Conservation (phyloP, 2,329 filamentous ascomycete species). For the Verticillium tricorpus region DNA sequence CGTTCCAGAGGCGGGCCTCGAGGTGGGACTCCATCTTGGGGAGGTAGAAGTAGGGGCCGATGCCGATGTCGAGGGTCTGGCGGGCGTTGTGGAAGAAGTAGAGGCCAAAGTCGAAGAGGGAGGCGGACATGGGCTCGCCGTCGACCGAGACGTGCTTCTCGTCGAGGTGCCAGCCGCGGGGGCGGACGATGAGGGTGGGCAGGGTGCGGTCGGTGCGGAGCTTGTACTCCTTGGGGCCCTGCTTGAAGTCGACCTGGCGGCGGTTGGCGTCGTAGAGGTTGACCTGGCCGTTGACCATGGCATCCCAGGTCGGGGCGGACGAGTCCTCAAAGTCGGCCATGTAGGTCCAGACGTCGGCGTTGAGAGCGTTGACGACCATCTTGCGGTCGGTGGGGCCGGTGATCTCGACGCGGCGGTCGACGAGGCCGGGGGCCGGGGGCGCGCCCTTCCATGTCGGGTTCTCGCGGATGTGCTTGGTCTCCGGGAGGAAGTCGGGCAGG, state of each 20-base stretch:
- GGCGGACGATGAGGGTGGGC: slow-evolving; percentile 80
- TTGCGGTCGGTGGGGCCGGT: slow-evolving; percentile 87
- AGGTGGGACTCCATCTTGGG: slow-evolving; percentile 91
- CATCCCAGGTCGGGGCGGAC: slow-evolving; percentile 85
- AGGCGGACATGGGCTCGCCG: slow-evolving; percentile 78
- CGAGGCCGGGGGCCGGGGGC: slow-evolving; percentile 74
- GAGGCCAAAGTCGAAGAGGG: slow-evolving; percentile 84
- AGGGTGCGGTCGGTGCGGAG: slow-evolving; percentile 74
- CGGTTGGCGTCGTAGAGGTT: slow-evolving; percentile 89
- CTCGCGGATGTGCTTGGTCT: slow-evolving; percentile 85
- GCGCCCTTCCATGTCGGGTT: slow-evolving; percentile 83
- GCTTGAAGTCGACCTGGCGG: slow-evolving; percentile 83
- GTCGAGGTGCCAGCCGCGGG: slow-evolving; percentile 85
- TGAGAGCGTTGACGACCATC: slow-evolving; percentile 91
- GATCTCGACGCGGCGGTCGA: slow-evolving; percentile 84
- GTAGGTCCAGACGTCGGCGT: slow-evolving; percentile 88
- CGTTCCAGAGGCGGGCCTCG: slow-evolving; percentile 87
- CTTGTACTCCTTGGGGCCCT: slow-evolving; percentile 85
- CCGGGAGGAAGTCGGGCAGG: slow-evolving; percentile 80
- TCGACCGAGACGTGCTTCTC: slow-evolving; percentile 92
- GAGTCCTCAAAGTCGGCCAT: slow-evolving; percentile 95
- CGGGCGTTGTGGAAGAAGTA: slow-evolving; percentile 94
- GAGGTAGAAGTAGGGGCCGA: slow-evolving; percentile 85
- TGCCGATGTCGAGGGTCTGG: slow-evolving; percentile 71
- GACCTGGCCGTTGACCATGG: slow-evolving; percentile 89